Percentiles rank a stretch among this genome's conserved stretches.
These are phyloP conservation scores for Trametes pubescens DNA, from an alignment of 1,284 basidiomycete species.

Conservation along the genomic window DNA sequence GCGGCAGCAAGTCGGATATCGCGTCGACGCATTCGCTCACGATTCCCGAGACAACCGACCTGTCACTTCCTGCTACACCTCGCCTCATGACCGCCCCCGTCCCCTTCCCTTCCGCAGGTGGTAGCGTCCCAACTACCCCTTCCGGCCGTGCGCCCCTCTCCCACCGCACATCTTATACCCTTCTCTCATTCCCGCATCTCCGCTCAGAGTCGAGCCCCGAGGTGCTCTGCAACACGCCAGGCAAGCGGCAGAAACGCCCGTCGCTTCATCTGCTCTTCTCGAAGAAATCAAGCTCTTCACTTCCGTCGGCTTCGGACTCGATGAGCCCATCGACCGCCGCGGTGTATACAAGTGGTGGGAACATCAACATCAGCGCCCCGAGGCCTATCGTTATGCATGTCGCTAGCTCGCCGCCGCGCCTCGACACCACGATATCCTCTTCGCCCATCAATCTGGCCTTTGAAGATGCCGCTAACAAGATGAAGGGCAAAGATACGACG, in stretches of 20 bases:
- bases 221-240: conserved; percentile 15
- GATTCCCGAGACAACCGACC: conserved; percentile 40
- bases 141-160: conserved; percentile 43
- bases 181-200: conserved; percentile 46
- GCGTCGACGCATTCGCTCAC: conserved; percentile 35
- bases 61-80: conserved; percentile 39
- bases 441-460: conserved; percentile 53
- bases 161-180: conserved; percentile 48
- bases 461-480: conserved; percentile 38
- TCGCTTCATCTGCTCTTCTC: conserved; percentile 48
- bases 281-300: conserved; percentile 45
- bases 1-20: conserved; percentile 19
- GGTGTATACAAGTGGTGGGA: conserved; percentile 46
- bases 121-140: conserved; percentile 43
- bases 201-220: conserved; percentile 35
- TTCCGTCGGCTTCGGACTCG: conserved; percentile 28
- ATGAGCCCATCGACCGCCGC: conserved; percentile 20
- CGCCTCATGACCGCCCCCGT: conserved; percentile 37
- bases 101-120: conserved; percentile 51
- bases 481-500: conserved; percentile 17
- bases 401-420: conserved; percentile 52
- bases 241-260: conserved; percentile 43
- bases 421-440: conserved; percentile 60
- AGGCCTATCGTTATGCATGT: conserved; percentile 48
- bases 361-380: conserved; percentile 45